Evolutionary conservation across 768 basidiomycete species (phyloP), one percentile per base, ranked within the genome.

Genomic region (Tylopilus sp.): DNA sequence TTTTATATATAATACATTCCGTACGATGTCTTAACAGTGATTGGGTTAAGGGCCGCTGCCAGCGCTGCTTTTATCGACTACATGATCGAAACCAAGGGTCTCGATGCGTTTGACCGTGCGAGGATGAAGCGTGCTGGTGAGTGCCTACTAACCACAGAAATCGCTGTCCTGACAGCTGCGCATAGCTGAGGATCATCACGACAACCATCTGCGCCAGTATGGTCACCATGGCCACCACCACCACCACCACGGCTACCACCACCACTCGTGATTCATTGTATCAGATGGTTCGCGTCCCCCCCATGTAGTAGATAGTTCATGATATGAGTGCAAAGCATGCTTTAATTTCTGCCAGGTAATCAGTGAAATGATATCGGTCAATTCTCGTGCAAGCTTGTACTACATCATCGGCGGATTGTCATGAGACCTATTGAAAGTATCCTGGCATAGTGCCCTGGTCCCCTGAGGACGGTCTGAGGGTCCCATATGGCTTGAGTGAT

Each of bases 1-100:
- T 75, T 77, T 15, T 22, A 17, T 63, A 5, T 58, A n/a, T 17
- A n/a, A n/a, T n/a, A n/a, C 50, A 30, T 6, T 33, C 36, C 13
- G 20, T 11, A n/a, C 25, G 4, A 21, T 21, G 15, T 36, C 38
- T 47, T 6, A n/a, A n/a, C n/a, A 57, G n/a, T 17, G 6, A 47
- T 5, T 28, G 48, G 10, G 15, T 45, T 53, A 51, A 77, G 82
- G 28, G 86, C 83, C 48, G 86, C 71, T n/a, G 63, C 80, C 30
- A 60, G 71, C 46, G 84, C 77, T 53, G 78, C 67, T 17, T 79
- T 82, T 65, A 57, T 86, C 52, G 77, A 79, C 58, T 75, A 66
- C 44, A 48, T 79, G 2, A 59, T 79, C 18, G 85, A 87, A 69
- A 81, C 81, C 56, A 82, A 80, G 58, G 81, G 80, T 21, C 74